Evolutionary conservation across 345 rosid species (phyloP).

Genomic region (Rhodamnia rubescens): DNA sequence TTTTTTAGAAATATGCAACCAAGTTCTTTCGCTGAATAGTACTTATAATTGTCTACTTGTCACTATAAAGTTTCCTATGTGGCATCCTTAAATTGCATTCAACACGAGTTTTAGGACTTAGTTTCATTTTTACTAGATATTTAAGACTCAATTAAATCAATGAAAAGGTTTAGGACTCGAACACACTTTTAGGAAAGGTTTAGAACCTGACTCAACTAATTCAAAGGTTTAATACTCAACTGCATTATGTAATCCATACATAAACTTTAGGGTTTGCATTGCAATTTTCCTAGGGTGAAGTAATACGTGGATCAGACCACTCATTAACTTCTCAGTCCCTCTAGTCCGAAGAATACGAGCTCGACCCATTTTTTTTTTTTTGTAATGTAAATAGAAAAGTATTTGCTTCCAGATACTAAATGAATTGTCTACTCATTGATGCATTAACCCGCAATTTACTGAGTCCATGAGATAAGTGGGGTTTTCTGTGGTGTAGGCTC

Average conservation of each 20-base stretch:
- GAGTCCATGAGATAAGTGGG: background rate
- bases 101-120: background rate
- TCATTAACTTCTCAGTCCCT: background rate
- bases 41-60: background rate
- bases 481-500: background rate
- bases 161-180: background rate
- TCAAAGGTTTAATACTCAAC: background rate
- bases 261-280: background rate
- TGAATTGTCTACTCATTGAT: background rate
- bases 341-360: background rate
- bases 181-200: background rate
- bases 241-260: background rate
- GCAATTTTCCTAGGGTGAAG: background rate
- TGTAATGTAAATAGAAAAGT: background rate
- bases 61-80: background rate
- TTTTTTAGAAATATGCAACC: background rate
- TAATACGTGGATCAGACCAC: background rate
- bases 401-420: background rate
- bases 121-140: background rate
- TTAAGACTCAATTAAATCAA: background rate
- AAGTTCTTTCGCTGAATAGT: background rate
- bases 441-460: background rate
- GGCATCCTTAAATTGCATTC: background rate
- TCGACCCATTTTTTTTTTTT: background rate
- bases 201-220: background rate